Percentiles rank a stretch among this genome's conserved stretches.
These are phyloP conservation scores for Sequoia sempervirens DNA, from an alignment of 75 land plant genomes.

Conservation along the genomic window DNA sequence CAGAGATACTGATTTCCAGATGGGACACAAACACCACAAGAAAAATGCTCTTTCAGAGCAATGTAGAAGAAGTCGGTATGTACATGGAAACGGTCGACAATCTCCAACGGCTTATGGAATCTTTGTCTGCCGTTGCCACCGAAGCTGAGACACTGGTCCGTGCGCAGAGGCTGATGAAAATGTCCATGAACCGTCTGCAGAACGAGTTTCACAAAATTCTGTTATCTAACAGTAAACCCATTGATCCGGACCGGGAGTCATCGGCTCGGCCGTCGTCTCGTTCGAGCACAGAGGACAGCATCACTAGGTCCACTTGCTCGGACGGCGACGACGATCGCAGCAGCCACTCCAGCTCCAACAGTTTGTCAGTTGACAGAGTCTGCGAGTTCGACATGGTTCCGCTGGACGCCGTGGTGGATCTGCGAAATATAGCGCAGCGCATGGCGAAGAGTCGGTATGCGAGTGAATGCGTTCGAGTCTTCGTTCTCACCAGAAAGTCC, in stretches of 20 bases:
- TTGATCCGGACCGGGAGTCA: slow-evolving; percentile 19
- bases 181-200: slow-evolving; percentile 59
- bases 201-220: slow-evolving; percentile 64
- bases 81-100: slow-evolving; percentile 26
- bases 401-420: slow-evolving; percentile 31
- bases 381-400: slow-evolving; percentile 23
- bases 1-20: slow-evolving; percentile 21
- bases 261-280: background rate
- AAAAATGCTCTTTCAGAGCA: slow-evolving; percentile 14
- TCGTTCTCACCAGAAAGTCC: slow-evolving; percentile 13
- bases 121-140: background rate
- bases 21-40: slow-evolving; percentile 22
- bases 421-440: slow-evolving; percentile 49
- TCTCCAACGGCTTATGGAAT: slow-evolving; percentile 37
- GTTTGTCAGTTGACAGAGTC: background rate
- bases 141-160: slow-evolving; percentile 28
- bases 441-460: slow-evolving; percentile 40
- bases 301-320: slow-evolving; percentile 18
- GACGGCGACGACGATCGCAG: slow-evolving; percentile 25
- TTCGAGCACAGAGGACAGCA: background rate
- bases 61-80: slow-evolving; percentile 22
- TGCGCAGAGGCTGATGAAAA: slow-evolving; percentile 54
- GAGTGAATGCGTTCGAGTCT: slow-evolving; percentile 30
- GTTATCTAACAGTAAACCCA: slow-evolving; percentile 16
- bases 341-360: background rate